These are phyloP conservation scores for Epichloe uncinata DNA, from an alignment of 2,329 filamentous ascomycete genomes.

Conservation along the genomic window DNA sequence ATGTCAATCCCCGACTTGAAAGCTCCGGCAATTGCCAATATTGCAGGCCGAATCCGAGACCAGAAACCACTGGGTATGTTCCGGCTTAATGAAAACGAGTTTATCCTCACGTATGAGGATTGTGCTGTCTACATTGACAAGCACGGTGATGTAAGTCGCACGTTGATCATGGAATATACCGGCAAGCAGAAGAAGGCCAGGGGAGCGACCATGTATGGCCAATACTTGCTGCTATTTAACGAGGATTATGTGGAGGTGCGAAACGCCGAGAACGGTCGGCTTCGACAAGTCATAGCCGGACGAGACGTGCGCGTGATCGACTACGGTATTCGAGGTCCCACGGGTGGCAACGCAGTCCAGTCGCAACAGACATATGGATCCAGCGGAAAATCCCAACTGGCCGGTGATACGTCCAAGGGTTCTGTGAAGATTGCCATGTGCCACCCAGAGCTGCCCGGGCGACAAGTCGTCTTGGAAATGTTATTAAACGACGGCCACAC, in stretches of 20 bases:
- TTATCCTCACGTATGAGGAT: constrained; percentile 86
- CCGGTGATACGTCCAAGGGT: constrained; percentile 41
- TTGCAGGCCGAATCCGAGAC: constrained; percentile 68
- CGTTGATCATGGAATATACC: constrained; percentile 98
- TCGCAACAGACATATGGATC: constrained; percentile 21
- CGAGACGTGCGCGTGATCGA: constrained; percentile 84
- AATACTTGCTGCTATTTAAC: constrained; percentile 87
- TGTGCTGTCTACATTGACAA: constrained; percentile 98
- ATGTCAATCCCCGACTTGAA: constrained; percentile 86
- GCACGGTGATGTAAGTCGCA: constrained; percentile 86
- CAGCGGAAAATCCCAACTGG: constrained; percentile 22
- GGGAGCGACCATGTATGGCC: constrained; percentile 76
- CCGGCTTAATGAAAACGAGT: constrained; percentile 81
- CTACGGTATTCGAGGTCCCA: constrained; percentile 57
- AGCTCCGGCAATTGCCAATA: constrained; percentile 65
- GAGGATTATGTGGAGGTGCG: constrained; percentile 94
- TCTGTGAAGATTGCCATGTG: constrained; percentile 93
- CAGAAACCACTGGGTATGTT: constrained; percentile 93
- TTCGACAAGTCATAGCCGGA: constrained; percentile 89
- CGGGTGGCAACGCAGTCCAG: constrained; percentile 31
- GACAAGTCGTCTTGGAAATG: constrained; percentile 85
- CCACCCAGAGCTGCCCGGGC: constrained; percentile 73
- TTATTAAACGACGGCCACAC: constrained; percentile 76
- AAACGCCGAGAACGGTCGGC: constrained; percentile 86
- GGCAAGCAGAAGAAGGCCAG: constrained; percentile 65